phyloP scores from a whole-genome alignment of 1,284 basidiomycete species.

The Ustilago tritici region DNA sequence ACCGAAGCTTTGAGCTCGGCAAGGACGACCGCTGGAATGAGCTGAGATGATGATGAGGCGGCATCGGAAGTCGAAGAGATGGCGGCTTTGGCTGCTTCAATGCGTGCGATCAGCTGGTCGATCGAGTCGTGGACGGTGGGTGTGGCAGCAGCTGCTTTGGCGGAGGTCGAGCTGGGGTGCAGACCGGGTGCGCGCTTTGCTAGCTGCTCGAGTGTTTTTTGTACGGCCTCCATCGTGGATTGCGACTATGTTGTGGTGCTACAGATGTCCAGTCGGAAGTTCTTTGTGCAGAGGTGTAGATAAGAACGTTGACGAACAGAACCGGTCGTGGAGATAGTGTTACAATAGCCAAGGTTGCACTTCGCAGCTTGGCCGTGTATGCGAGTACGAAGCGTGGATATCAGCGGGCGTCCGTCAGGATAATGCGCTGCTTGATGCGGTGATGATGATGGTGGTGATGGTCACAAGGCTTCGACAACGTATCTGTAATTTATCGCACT shows the following conservation, averaged over 20 bases:
- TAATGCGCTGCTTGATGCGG: too few species aligned
- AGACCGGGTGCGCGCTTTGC: slow-evolving; percentile 50
- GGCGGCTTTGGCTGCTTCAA: slow-evolving; percentile 53
- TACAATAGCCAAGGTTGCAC: background rate
- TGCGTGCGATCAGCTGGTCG: slow-evolving; percentile 53
- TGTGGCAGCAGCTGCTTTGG: slow-evolving; percentile 29
- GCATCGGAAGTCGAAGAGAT: slow-evolving; percentile 17
- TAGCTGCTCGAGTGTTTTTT: slow-evolving; percentile 59
- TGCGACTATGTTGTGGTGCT: too few species aligned
- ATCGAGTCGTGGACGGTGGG: slow-evolving; percentile 56
- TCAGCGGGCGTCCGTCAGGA: too few species aligned
- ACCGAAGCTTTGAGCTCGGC: slow-evolving; percentile 45
- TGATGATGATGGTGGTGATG: background rate
- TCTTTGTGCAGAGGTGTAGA: background rate
- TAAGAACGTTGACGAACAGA: background rate
- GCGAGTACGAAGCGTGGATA: background rate
- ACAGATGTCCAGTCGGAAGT: too few species aligned
- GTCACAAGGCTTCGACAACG: background rate
- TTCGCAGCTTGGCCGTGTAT: background rate
- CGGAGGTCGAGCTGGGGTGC: slow-evolving; percentile 36
- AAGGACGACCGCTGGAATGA: slow-evolving; percentile 22
- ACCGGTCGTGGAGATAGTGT: background rate
- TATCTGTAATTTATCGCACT: background rate
- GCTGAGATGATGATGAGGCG: slow-evolving; percentile 10
- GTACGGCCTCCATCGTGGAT: slow-evolving; percentile 59